Conservation (phyloP, 2,329 filamentous ascomycete genomes). For the Apiospora kogelbergensis region DNA sequence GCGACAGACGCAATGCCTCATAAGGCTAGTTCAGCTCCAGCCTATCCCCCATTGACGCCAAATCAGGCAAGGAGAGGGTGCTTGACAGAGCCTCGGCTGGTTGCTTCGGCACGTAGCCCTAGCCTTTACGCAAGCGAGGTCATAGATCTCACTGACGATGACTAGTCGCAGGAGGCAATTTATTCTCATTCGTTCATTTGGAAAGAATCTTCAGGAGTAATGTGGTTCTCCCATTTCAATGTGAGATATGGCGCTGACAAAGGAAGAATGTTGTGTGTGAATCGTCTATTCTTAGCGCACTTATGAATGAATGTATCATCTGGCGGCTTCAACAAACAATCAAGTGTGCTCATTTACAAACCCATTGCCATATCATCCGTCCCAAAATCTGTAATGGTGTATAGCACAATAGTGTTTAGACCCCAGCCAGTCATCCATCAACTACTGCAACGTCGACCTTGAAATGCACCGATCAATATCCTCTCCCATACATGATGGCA, state of each 20-base stretch:
- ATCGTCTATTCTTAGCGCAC: no score
- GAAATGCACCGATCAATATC: background rate
- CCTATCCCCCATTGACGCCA: background rate
- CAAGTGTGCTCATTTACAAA: background rate
- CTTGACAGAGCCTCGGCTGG: background rate
- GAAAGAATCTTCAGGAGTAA: no score
- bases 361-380: background rate
- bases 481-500: background rate
- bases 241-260: no score
- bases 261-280: no score
- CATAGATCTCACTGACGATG: background rate
- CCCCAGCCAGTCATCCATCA: no score
- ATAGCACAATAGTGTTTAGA: no score
- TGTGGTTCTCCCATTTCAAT: background rate
- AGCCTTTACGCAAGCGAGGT: background rate
- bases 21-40: background rate
- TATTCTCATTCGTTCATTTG: background rate
- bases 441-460: background rate
- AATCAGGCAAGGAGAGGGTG: background rate
- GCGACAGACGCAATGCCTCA: background rate
- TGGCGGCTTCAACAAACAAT: background rate
- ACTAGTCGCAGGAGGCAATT: background rate
- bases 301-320: no score
- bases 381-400: background rate
- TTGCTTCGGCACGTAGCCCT: background rate